Base-by-base conservation (phyloP, 371 early-diverging fungal genomes). In the Apophysomyces variabilis region DNA sequence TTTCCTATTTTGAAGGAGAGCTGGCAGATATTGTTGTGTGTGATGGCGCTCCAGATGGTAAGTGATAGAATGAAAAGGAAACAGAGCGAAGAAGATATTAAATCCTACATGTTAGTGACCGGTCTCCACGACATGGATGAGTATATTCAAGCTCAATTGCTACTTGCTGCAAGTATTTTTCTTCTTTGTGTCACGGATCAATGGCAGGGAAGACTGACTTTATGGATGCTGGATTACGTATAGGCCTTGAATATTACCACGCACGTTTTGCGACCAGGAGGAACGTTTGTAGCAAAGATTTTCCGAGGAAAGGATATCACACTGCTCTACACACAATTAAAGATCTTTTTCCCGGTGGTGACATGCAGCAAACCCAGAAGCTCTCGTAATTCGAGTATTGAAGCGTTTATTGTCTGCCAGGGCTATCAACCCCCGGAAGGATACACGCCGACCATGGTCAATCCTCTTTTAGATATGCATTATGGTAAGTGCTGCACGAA, bases 121-220 rank as follows among this genome's bases (percentile, higher is more conserved):
- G 99, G 99, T 39, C 85, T 99, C 54, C 99, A 98, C 71, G 99
- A 99, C 71, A 91, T 99, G 88, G 99, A 99, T 85, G 99, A 99
- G 78, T 99, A 97, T 74, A 93, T 99, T 66, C 99, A 99, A 73
- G 95, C 96, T 6, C 96, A 98, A 73, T 85, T 99, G 12, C 73
- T 99, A 36, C 80, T 95, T 38, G 95, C 98, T 5, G 93, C 87
- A 78, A 75, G 78, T 60, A 57, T 6, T 7, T 45, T 26, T 57
- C 62, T 2, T 46, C 3, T 26, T 26, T 3, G 32, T 26, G 3
- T 26, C 32, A 3, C 32, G 3, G 32, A 26, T 26, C 32, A 26
- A 26, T 26, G 4, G 0, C 4, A 36, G 46, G 36, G 12, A 26
- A 26, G 5, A n/a, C 11, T 1, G 56, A 21, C 9, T 38, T 1